A percentile compares a stretch with the other conserved stretches of the same genome.
phyloP scores from a whole-genome alignment of 805 yeast species.

The Candida hispaniensis region DNA sequence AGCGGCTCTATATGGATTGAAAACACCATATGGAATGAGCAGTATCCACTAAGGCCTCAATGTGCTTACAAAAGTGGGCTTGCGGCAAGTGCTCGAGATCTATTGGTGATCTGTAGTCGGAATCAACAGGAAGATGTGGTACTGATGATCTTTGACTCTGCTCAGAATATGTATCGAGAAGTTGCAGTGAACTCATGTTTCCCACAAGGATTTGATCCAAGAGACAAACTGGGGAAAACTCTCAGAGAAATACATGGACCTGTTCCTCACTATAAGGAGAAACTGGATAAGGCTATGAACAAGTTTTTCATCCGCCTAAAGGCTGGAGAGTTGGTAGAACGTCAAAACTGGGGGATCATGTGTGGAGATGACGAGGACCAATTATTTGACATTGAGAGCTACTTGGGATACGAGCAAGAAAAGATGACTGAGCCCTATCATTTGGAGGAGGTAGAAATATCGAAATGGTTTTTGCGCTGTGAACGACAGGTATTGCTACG shows the following conservation, averaged over 20 bases:
- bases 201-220: constrained; percentile 66
- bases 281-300: constrained; percentile 60
- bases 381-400: constrained; percentile 23
- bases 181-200: constrained; percentile 43
- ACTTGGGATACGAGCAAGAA: constrained; percentile 63
- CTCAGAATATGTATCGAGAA: constrained; percentile 39
- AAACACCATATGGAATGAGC: constrained; percentile 34
- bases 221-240: constrained; percentile 47
- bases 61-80: neutral
- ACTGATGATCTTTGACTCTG: constrained; percentile 45
- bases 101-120: constrained; percentile 11
- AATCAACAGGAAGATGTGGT: constrained; percentile 50
- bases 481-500: constrained; percentile 64
- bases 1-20: constrained; percentile 23
- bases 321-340: constrained; percentile 52
- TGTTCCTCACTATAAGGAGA: constrained; percentile 60
- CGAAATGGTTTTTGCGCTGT: constrained; percentile 39
- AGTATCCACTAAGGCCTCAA: constrained; percentile 6
- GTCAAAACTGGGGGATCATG: constrained; percentile 61
- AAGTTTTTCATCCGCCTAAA: constrained; percentile 57
- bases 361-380: constrained; percentile 42
- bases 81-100: constrained; percentile 1
- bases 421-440: constrained; percentile 38
- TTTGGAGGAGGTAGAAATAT: constrained; percentile 42
- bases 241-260: constrained; percentile 54